Evolutionary conservation across 192 early-diverging fungal species (phyloP), one percentile per base, ranked within the genome.

Genomic region (Tieghemiomyces parasiticus): DNA sequence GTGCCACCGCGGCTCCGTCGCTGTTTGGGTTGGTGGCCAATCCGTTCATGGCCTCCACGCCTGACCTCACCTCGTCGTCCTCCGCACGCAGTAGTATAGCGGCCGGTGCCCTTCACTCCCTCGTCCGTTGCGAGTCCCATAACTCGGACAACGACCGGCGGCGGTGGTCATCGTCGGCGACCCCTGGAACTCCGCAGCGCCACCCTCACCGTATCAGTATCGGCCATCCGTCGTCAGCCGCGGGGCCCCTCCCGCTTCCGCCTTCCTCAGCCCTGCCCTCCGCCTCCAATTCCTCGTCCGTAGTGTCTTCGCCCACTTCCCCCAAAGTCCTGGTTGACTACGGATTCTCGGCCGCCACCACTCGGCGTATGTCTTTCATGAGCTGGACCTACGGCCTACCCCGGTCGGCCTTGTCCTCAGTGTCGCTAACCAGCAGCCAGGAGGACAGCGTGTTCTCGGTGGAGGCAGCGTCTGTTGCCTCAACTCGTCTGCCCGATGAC

Each of bases 281-380:
- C 46, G 25, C 46, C 20, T 47, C 46, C 3, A 24, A 19, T 19
- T 47, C 46, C 25, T 47, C 46, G 20, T 47, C 46, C 8, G 25
- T 24, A 22, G 3, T 47, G 25, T 47, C 46, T 19, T 47, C 46
- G 3, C 46, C 46, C 25, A 47, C 46, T 47, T 47, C 46, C 46
- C 46, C 46, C 19, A 19, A 24, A 24, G 20, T 26, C 25, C 3
- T 29, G 9, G 58, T 63, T 0, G 26, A 26, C 33, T 42, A 75
- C 67, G 70, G 62, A 3, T 67, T 75, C 38, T 34, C 70, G 25
- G n/a, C n/a, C n/a, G n/a, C n/a, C n/a, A 73, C 72, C 42, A 46
- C 46, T 52, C n/a, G n/a, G 30, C 42, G n/a, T 10, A 20, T 50
- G 6, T 61, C 14, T 56, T 14, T 31, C 45, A 45, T 1, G 22